Conservation (phyloP, 768 basidiomycete species). For the Hydnomerulius pinastri region DNA sequence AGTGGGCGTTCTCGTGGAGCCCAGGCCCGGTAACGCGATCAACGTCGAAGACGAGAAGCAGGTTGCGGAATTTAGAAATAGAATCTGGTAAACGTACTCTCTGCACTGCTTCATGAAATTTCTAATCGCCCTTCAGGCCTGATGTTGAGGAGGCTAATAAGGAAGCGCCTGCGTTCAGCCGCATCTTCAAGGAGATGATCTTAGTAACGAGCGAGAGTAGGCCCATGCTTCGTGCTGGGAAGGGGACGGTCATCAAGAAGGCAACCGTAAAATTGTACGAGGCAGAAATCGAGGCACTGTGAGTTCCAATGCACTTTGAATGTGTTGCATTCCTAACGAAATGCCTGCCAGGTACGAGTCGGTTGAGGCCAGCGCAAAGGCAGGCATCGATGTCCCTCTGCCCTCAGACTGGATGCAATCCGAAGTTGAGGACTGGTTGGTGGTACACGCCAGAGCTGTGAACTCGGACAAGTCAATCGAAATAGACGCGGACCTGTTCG, state of each 20-base stretch:
- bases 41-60: conserved; percentile 30
- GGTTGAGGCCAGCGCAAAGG: conserved; percentile 24
- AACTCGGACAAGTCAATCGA: conserved; percentile 7
- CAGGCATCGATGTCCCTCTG: conserved; percentile 23
- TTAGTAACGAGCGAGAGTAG: conserved; percentile 42
- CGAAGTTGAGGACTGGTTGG: conserved; percentile 28
- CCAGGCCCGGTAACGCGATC: conserved; percentile 33
- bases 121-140: conserved; percentile 23
- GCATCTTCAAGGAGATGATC: conserved; percentile 57
- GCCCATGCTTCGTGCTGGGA: conserved; percentile 46
- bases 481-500: conserved; percentile 24
- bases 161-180: conserved; percentile 40
- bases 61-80: conserved; percentile 35
- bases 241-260: conserved; percentile 48
- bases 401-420: conserved; percentile 24
- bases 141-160: conserved; percentile 45
- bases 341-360: conserved; percentile 26
- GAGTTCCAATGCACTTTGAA: conserved; percentile 3
- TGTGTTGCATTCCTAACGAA: neutral
- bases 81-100: conserved; percentile 35
- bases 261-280: conserved; percentile 41
- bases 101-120: neutral
- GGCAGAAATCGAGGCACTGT: conserved; percentile 50
- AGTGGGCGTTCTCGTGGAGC: conserved; percentile 34
- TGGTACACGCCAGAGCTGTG: conserved; percentile 21